These are phyloP conservation scores for Saccharomyces pastorianus DNA, from an alignment of 1,139 yeast species.

Conservation along the genomic window DNA sequence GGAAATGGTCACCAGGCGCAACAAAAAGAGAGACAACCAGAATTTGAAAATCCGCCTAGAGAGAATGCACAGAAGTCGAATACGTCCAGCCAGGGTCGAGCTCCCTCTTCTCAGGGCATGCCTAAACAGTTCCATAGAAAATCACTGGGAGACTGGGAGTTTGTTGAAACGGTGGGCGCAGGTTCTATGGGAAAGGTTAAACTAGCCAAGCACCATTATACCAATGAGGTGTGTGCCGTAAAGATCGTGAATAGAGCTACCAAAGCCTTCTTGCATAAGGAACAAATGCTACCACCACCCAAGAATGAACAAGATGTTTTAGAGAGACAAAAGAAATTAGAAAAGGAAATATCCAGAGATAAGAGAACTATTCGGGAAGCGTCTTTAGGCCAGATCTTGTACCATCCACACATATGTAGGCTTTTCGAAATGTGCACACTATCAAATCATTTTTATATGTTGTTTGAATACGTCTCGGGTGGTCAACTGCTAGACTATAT, in stretches of 20 bases:
- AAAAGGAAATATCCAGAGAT: conserved; percentile 83
- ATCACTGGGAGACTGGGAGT: conserved; percentile 94
- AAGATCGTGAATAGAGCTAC: conserved; percentile 78
- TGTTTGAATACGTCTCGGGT: conserved; percentile 91
- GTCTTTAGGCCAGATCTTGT: conserved; percentile 76
- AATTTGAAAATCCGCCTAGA: not conserved
- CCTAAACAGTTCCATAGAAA: conserved; percentile 66
- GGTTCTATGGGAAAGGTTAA: conserved; percentile 99
- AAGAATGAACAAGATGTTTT: conserved; percentile 48
- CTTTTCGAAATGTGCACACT: conserved; percentile 86
- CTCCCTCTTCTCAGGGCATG: conserved; percentile 5
- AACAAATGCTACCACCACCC: conserved; percentile 61
- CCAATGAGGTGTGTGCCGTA: conserved; percentile 73
- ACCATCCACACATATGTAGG: conserved; percentile 86
- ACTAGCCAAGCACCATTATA: conserved; percentile 69
- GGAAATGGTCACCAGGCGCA: not conserved
- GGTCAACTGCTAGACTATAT: conserved; percentile 96
- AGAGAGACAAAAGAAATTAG: conserved; percentile 61
- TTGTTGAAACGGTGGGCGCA: conserved; percentile 89
- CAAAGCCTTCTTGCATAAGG: conserved; percentile 66
- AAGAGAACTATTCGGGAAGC: conserved; percentile 89
- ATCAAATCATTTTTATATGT: conserved; percentile 93
- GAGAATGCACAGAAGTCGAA: not conserved
- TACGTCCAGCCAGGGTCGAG: not conserved
- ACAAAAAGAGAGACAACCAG: conserved; percentile 4